Evolutionary conservation across 2,329 filamentous ascomycete species (phyloP).

Genomic region (Fusarium sp.): DNA sequence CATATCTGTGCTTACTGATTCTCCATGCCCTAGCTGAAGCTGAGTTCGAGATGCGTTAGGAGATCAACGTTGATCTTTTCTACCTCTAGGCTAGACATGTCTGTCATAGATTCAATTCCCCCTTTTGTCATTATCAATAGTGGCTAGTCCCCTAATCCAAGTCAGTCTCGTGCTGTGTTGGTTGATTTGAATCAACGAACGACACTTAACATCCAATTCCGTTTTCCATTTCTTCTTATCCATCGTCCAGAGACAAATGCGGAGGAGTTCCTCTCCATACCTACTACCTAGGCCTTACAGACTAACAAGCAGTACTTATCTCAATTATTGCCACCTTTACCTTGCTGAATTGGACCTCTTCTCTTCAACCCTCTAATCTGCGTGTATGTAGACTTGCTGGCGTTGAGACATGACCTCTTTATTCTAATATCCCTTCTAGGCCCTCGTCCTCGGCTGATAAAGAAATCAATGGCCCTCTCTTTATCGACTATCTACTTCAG

Average conservation of each 20-base stretch:
- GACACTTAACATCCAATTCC: constrained; percentile 4
- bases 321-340: constrained; percentile 7
- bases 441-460: constrained; percentile 31
- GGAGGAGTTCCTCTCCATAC: constrained; percentile 22
- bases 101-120: constrained; percentile 17
- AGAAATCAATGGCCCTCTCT: constrained; percentile 1
- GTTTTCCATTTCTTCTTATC: constrained; percentile 14
- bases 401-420: constrained; percentile 3
- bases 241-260: constrained; percentile 15
- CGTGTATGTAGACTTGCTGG: neutral
- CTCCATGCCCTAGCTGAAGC: neutral
- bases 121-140: constrained; percentile 14
- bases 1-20: neutral
- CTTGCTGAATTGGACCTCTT: neutral
- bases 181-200: constrained; percentile 11
- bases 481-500: neutral
- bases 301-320: neutral
- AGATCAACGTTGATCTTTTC: constrained; percentile 32
- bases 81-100: constrained; percentile 18
- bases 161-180: constrained; percentile 20
- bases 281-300: neutral
- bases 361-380: constrained; percentile 7
- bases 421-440: constrained; percentile 16
- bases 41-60: neutral
- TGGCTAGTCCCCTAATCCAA: neutral